Base-by-base conservation (phyloP, 371 early-diverging fungal genomes). In the Zancudomyces culisetae region DNA sequence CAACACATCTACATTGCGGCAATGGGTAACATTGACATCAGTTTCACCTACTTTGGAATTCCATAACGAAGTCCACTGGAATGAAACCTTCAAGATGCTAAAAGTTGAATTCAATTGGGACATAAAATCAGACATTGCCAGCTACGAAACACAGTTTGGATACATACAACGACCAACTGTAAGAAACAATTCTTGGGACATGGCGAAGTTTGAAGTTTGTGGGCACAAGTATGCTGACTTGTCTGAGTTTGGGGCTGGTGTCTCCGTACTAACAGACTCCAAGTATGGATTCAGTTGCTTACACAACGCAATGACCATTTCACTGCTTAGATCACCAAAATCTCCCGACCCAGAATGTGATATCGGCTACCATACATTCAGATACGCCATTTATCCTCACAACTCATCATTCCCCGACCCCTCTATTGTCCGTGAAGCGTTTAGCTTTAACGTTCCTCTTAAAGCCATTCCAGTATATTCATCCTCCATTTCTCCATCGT, bases 101-200 rank as follows among this genome's bases (percentile, higher is more conserved):
- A 94, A 94, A 78, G 88, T 86, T 12, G 89, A 90, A 60, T 94
- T 94, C 58, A 75, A 78, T 1, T 78, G 88, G 74, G 83, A 90
- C 56, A 77, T 97, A 40, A 48, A 62, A 22, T 74, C 79, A 30
- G 94, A 94, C 60, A 60, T 69, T 56, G 90, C 94, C 12, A 93
- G 92, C 0, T 97, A 91, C 59, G 95, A 97, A 56, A 87, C 90
- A 3, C 90, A 89, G 64, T 92, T 85, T 68, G 96, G 98, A 15
- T 78, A 76, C 24, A 70, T 94, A 18, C 80, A 83, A 62, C 73
- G 98, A 27, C 90, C 96, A 0, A 94, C 88, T 1, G 92, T 92
- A 45, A 88, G 77, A 72, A 97, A 95, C 66, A 90, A 85, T 1
- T 79, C 81, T 18, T 83, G 85, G 72, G 95, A 94, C 58, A 71